Evolutionary conservation across 2,329 filamentous ascomycete species (phyloP).

Genomic region (Paecilomyces sp.): DNA sequence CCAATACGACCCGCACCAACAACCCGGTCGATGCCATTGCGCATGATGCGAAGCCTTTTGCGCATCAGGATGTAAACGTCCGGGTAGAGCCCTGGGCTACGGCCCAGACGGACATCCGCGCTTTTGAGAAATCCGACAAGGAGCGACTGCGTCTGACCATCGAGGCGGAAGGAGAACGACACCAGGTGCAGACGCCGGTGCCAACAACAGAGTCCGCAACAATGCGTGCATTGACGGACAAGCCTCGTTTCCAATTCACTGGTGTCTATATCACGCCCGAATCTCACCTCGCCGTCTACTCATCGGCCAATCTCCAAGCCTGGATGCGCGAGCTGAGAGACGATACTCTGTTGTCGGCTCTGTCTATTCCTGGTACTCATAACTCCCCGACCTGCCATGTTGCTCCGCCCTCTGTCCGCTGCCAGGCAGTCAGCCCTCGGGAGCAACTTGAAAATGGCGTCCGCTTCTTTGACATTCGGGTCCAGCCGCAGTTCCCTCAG

Average conservation of each 20-base stretch:
- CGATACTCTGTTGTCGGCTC: conserved; percentile 64
- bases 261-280: conserved; percentile 56
- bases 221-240: conserved; percentile 51
- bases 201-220: conserved; percentile 52
- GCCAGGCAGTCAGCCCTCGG: conserved; percentile 70
- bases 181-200: conserved; percentile 67
- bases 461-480: conserved; percentile 87
- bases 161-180: conserved; percentile 54
- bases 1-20: conserved; percentile 34
- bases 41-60: conserved; percentile 52
- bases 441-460: conserved; percentile 84
- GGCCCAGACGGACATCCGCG: conserved; percentile 54
- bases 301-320: conserved; percentile 58
- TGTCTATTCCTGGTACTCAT: conserved; percentile 92
- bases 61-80: conserved; percentile 56
- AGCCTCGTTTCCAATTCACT: conserved; percentile 52
- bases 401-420: conserved; percentile 86
- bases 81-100: conserved; percentile 62
- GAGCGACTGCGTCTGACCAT: conserved; percentile 72
- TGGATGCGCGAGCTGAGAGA: conserved; percentile 80
- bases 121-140: conserved; percentile 48
- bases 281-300: conserved; percentile 57
- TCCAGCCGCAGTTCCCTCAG: conserved; percentile 56
- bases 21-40: conserved; percentile 38
- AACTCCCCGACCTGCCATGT: conserved; percentile 82